These are phyloP conservation scores for Abrus pulchellus DNA, from an alignment of 306 rosid genomes.

Conservation along the genomic window DNA sequence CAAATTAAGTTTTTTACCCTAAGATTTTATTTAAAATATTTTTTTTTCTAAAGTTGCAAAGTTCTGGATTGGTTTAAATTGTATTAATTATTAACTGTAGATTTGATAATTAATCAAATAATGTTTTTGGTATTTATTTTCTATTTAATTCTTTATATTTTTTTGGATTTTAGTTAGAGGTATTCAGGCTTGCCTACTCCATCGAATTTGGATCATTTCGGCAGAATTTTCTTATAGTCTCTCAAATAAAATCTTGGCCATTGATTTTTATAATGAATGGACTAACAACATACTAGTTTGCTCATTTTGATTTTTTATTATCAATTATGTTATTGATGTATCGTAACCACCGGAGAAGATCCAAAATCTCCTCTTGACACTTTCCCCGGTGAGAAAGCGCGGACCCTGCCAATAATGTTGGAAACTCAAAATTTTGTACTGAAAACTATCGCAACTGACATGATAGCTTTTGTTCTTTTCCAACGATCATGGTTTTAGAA, in stretches of 20 bases:
- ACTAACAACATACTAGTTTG: no score
- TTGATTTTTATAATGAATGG: no score
- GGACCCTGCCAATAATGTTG: background rate
- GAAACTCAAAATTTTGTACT: background rate
- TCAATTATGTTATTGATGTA: no score
- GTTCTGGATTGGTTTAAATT: background rate
- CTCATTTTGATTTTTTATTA: no score
- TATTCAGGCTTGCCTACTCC: background rate
- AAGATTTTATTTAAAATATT: background rate
- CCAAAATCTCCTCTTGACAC: background rate
- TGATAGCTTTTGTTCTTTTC: no score
- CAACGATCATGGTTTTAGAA: no score
- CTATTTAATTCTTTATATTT: background rate
- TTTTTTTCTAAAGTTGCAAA: background rate
- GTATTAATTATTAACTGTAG: background rate
- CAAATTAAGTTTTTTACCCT: no score
- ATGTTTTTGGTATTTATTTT: background rate
- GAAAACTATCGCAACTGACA: background rate
- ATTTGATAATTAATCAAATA: background rate
- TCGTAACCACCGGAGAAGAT: no score
- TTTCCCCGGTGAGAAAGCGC: background rate
- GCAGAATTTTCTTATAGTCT: no score
- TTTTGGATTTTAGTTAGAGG: background rate
- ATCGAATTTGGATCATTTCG: no score
- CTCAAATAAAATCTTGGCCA: no score